Percentiles rank a stretch among this genome's conserved stretches.
Conservation (phyloP, 352 stramenopile species). For the Globisporangium abappressorium region DNA sequence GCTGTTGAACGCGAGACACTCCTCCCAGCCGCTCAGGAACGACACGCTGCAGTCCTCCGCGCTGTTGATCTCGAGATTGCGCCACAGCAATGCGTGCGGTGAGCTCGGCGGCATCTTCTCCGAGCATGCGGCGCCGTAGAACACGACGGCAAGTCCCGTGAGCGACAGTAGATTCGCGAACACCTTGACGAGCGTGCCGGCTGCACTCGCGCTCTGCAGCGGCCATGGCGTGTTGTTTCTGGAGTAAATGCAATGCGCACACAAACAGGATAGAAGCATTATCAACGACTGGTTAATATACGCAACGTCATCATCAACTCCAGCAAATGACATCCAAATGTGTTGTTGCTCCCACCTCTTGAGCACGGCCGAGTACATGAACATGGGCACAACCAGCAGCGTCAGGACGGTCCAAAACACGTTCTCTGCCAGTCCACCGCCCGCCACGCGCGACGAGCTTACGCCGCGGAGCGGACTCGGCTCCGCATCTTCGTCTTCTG, state of each 20-base stretch:
- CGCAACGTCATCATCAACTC: too few species aligned
- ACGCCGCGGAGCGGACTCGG: slow-evolving; percentile 1
- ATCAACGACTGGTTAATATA: background rate
- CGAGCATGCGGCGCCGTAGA: slow-evolving; percentile 30
- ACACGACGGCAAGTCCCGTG: slow-evolving; percentile 5
- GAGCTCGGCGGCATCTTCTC: slow-evolving; percentile 1
- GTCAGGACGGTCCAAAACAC: slow-evolving; percentile 51
- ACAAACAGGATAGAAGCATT: slow-evolving; percentile 2
- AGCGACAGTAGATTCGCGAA: slow-evolving; percentile 37
- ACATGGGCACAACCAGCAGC: slow-evolving; percentile 35
- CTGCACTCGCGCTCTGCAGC: slow-evolving; percentile 30
- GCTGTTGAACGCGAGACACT: slow-evolving; percentile 16
- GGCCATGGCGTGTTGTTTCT: slow-evolving; percentile 29
- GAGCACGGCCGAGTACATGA: slow-evolving; percentile 41
- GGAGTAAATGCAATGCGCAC: slow-evolving; percentile 2
- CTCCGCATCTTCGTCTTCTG: slow-evolving; percentile 20
- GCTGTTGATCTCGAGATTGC: slow-evolving; percentile 17
- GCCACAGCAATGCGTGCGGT: slow-evolving; percentile 20
- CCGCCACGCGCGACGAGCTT: slow-evolving; percentile 27
- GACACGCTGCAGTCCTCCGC: slow-evolving; percentile 8
- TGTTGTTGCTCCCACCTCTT: slow-evolving; percentile 5
- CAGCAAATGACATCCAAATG: background rate
- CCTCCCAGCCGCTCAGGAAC: slow-evolving; percentile 12
- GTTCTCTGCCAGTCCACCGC: slow-evolving; percentile 43
- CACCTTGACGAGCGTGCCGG: slow-evolving; percentile 32